Evolutionary conservation across 805 yeast species (phyloP).

Genomic region (Blastobotrys parvus): DNA sequence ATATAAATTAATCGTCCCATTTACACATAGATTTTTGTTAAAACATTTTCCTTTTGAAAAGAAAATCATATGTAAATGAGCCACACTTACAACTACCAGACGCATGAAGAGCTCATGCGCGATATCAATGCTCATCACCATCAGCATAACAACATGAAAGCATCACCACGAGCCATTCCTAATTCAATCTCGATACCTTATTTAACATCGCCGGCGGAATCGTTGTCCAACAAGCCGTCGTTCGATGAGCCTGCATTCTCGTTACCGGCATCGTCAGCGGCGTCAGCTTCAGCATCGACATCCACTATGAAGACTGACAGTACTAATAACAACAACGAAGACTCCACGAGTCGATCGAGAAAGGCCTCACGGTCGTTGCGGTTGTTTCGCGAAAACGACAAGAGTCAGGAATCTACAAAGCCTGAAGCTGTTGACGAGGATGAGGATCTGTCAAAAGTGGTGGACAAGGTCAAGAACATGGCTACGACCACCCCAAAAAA

Average conservation of each 20-base stretch:
- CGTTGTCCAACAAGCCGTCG: not conserved
- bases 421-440: not conserved
- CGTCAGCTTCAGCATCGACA: not conserved
- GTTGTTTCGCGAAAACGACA: slow-evolving; percentile 27
- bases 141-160: not conserved
- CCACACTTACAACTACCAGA: not conserved
- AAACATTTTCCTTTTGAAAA: too few relatives aligned
- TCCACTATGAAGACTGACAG: not conserved
- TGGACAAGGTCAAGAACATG: not conserved
- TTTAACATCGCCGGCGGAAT: not conserved
- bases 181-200: not conserved
- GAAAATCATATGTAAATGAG: not conserved
- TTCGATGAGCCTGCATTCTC: not conserved
- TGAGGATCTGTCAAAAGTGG: not conserved
- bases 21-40: too few relatives aligned
- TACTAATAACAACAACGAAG: not conserved
- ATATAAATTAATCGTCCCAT: too few relatives aligned
- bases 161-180: not conserved
- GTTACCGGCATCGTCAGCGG: slow-evolving; percentile 3
- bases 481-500: not conserved
- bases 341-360: slow-evolving; percentile 20
- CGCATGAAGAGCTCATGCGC: not conserved
- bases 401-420: not conserved
- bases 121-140: not conserved
- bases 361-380: slow-evolving; percentile 34